Conservation (phyloP, 768 basidiomycete species). For the Phylloporus scabripes region DNA sequence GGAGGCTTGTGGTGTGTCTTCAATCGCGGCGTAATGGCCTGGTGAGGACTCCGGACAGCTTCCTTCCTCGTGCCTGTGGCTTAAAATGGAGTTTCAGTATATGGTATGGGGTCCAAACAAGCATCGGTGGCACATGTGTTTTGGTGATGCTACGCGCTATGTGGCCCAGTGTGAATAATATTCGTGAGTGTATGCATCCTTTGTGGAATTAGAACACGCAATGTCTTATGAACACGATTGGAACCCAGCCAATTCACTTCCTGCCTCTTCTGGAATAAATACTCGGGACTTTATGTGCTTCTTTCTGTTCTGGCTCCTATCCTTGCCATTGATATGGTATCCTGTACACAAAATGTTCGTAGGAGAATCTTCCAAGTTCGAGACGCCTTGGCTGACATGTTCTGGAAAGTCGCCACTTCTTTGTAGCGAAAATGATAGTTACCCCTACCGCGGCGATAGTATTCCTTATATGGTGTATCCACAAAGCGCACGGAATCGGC, state of each 20-base stretch:
- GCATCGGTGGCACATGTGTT: slow-evolving; percentile 78
- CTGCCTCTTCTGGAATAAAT: slow-evolving; percentile 67
- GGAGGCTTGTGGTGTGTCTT: slow-evolving; percentile 78
- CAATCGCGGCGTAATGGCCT: slow-evolving; percentile 68
- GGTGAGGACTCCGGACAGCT: slow-evolving; percentile 39
- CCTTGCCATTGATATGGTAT: slow-evolving; percentile 76
- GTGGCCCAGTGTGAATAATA: slow-evolving; percentile 66
- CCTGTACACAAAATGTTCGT: slow-evolving; percentile 75
- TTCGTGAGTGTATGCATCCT: slow-evolving; percentile 41
- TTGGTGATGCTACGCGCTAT: slow-evolving; percentile 70
- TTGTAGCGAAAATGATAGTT: slow-evolving; percentile 72
- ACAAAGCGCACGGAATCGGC: slow-evolving; percentile 72
- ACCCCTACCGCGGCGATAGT: slow-evolving; percentile 63
- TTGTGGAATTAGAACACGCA: neutral
- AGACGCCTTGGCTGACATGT: slow-evolving; percentile 4
- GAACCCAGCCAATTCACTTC: slow-evolving; percentile 57
- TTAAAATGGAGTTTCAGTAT: slow-evolving; percentile 37
- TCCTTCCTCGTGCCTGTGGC: slow-evolving; percentile 12
- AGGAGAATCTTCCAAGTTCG: slow-evolving; percentile 6
- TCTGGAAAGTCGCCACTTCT: slow-evolving; percentile 59
- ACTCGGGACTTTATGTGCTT: slow-evolving; percentile 76
- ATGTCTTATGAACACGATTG: slow-evolving; percentile 7
- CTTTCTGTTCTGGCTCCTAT: slow-evolving; percentile 83
- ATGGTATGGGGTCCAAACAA: slow-evolving; percentile 77
- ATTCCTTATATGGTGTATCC: slow-evolving; percentile 76